Evolutionary conservation across 2,329 filamentous ascomycete species (phyloP).

Genomic region (Claviceps monticola): DNA sequence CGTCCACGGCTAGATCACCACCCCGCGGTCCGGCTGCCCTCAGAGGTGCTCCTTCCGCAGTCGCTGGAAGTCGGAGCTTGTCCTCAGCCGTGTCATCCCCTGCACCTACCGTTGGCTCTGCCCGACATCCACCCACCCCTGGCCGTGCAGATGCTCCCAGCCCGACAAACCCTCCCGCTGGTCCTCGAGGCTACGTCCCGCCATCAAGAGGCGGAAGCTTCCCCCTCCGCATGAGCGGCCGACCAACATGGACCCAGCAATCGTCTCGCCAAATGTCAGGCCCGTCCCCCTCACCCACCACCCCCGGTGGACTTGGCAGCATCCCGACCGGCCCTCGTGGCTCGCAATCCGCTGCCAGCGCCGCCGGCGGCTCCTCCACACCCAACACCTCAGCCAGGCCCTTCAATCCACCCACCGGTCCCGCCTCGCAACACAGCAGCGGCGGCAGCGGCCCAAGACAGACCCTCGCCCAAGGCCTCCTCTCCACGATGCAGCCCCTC

Average conservation of each 20-base stretch:
- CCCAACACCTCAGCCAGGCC: slow-evolving; percentile 26
- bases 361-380: slow-evolving; percentile 23
- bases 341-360: slow-evolving; percentile 11
- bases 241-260: slow-evolving; percentile 29
- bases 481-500: slow-evolving; percentile 36
- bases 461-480: slow-evolving; percentile 37
- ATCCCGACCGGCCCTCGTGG: slow-evolving; percentile 37
- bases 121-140: slow-evolving; percentile 21
- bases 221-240: slow-evolving; percentile 28
- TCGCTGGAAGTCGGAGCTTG: slow-evolving; percentile 24
- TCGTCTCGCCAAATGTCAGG: slow-evolving; percentile 20
- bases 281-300: slow-evolving; percentile 25
- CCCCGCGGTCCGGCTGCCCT: slow-evolving; percentile 42
- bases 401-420: slow-evolving; percentile 45
- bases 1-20: slow-evolving; percentile 27
- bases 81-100: slow-evolving; percentile 22
- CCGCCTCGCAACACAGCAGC: slow-evolving; percentile 25
- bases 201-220: slow-evolving; percentile 28
- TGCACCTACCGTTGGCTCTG: slow-evolving; percentile 15
- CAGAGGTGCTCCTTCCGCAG: slow-evolving; percentile 27
- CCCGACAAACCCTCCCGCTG: slow-evolving; percentile 37
- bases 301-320: slow-evolving; percentile 22
- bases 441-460: slow-evolving; percentile 22
- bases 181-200: slow-evolving; percentile 39
- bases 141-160: slow-evolving; percentile 27